These are phyloP conservation scores for Globisporangium nodosum DNA, from an alignment of 352 stramenopile genomes.

Conservation along the genomic window DNA sequence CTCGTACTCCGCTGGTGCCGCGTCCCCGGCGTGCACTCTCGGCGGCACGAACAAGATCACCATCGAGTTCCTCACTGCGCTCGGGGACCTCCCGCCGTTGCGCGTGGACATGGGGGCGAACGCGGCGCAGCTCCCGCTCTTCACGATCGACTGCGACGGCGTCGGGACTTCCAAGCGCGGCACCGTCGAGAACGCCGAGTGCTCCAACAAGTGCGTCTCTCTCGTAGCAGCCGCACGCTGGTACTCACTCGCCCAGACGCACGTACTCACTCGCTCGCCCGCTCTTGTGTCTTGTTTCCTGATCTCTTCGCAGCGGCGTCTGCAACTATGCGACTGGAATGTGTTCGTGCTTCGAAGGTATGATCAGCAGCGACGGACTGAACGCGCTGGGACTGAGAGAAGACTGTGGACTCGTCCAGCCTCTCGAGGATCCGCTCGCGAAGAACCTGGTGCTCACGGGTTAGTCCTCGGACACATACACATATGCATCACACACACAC, in stretches of 20 bases:
- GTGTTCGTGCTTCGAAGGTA: conserved; percentile 67
- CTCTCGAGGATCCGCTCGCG: conserved; percentile 34
- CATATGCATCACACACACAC: neutral
- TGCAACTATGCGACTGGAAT: conserved; percentile 48
- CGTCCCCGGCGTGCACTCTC: conserved; percentile 37
- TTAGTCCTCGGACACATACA: neutral
- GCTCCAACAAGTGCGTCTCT: conserved; percentile 60
- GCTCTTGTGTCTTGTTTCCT: conserved; percentile 1
- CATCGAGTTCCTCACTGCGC: conserved; percentile 48
- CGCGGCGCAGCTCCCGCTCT: conserved; percentile 28
- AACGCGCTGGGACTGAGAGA: conserved; percentile 38
- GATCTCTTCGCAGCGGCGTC: conserved; percentile 27
- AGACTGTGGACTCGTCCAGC: conserved; percentile 60
- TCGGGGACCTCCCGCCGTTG: conserved; percentile 54
- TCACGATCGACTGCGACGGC: conserved; percentile 56
- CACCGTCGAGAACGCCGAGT: conserved; percentile 65
- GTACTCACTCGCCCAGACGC: neutral
- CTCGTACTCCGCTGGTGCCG: conserved; percentile 37
- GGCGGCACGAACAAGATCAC: conserved; percentile 47
- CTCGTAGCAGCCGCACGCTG: neutral
- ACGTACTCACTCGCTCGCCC: neutral
- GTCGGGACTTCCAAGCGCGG: conserved; percentile 40
- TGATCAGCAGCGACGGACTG: conserved; percentile 55
- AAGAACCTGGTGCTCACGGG: conserved; percentile 18
- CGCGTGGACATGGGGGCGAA: conserved; percentile 24